Conservation (phyloP, 139 green algal genomes). For the Eudorina sp. region DNA sequence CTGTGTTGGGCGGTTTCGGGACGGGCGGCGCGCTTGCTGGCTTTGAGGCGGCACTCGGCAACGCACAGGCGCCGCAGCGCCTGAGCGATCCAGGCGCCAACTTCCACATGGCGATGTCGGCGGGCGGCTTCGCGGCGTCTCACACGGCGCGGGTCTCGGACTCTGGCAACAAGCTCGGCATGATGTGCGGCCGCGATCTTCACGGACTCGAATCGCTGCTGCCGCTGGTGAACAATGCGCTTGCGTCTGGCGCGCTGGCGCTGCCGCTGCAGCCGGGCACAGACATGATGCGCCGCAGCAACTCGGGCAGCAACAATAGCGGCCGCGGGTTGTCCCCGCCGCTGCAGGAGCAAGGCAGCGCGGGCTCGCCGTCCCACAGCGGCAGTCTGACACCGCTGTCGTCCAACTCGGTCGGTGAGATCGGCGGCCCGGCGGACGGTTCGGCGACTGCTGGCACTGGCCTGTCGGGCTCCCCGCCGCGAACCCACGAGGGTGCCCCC, state of each 20-base stretch:
- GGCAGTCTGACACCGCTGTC: slow-evolving; percentile 20
- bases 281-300: slow-evolving; percentile 10
- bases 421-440: not conserved
- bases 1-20: not conserved
- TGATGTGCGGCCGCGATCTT: slow-evolving; percentile 9
- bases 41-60: not conserved
- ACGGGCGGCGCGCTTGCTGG: not conserved
- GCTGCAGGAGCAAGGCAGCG: not conserved
- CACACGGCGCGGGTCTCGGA: slow-evolving; percentile 25
- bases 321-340: slow-evolving; percentile 23
- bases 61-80: slow-evolving; percentile 18
- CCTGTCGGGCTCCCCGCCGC: not conserved
- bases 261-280: not conserved
- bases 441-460: not conserved
- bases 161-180: slow-evolving; percentile 22
- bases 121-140: not conserved
- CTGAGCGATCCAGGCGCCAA: slow-evolving; percentile 34
- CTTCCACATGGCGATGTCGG: not conserved
- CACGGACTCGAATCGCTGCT: slow-evolving; percentile 30
- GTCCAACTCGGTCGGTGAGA: not conserved
- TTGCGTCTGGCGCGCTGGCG: not conserved
- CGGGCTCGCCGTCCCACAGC: slow-evolving; percentile 13
- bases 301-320: slow-evolving; percentile 11
- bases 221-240: slow-evolving; percentile 47
- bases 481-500: not conserved